Evolutionary conservation across 345 rosid genomes (phyloP), one percentile per base, ranked within the genome.

Genomic region (Toxicodendron radicans): DNA sequence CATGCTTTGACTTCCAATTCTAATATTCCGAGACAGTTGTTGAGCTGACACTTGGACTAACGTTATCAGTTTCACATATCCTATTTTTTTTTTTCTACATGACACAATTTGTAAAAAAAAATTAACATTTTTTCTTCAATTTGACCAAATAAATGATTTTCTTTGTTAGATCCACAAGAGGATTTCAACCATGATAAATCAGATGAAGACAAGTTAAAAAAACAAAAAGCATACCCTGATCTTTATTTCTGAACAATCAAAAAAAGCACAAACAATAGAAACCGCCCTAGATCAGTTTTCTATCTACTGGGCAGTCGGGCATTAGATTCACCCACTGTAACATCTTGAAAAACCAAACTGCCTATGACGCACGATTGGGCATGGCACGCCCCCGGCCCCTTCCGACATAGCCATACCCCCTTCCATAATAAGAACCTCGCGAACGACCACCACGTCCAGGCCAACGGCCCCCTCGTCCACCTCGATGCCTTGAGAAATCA

Each of bases 401-500:
- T 52, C 84, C 83, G 10, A 3, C 41, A 64, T 80, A 76, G 48
- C 80, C 82, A 46, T 82, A 67, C 14, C 87, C 83, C 66, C 90
- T 80, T 63, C 86, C 86, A 41, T 85, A 75, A 16, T 83, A 83
- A 2, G 76, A 79, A 7, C 92, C 89, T 68, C 85, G 87, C 46
- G 69, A 74, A 52, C 84, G 73, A 59, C 84, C 85, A 60, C 86
- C 78, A 7, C 83, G 76, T 17, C 81, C 68, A 64, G 56, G 75
- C 10, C 85, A 83, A 58, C 87, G 82, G 63, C 87, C 83, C 49
- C 85, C 85, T 64, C 86, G 79, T 14, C 88, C 88, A 27, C 90
- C 88, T 23, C 85, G 79, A 69, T 83, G 66, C 68, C 93, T 85
- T 21, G 91, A 75, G 75, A 87, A 88, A 20, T 88, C 90, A 56